phyloP scores from a whole-genome alignment of 148 eudicot species.

The Polygonum maritimum region DNA sequence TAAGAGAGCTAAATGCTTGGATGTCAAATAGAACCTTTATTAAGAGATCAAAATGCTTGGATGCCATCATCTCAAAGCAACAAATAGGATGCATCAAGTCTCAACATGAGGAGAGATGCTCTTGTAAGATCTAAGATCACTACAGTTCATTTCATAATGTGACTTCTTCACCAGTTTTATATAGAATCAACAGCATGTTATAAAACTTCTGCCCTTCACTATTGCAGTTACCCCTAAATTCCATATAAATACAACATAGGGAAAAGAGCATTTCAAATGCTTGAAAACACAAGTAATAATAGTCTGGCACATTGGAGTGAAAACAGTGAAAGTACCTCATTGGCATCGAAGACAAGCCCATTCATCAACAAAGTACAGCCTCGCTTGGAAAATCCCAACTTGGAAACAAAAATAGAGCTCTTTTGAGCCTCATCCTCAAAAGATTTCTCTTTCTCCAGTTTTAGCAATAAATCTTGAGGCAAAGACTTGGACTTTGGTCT shows the following conservation, averaged over 20 bases:
- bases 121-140: not conserved
- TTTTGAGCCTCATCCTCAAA: constrained; percentile 53
- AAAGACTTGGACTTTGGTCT: constrained; percentile 73
- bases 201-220: not conserved
- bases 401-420: constrained; percentile 71
- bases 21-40: not conserved
- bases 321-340: constrained; percentile 44
- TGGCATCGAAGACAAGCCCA: constrained; percentile 74
- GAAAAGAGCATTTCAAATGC: not conserved
- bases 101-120: not conserved
- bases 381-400: constrained; percentile 68
- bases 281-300: not conserved
- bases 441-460: constrained; percentile 59
- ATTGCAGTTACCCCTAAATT: not conserved
- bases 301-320: not conserved
- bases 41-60: not conserved
- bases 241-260: not conserved
- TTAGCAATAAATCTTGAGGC: constrained; percentile 74
- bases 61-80: not conserved
- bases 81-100: not conserved
- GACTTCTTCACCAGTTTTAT: not conserved
- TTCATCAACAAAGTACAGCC: constrained; percentile 75
- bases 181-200: not conserved
- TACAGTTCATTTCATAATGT: not conserved
- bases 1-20: not conserved